Base-by-base conservation (phyloP, 768 basidiomycete genomes). In the Tulasnella sp. region DNA sequence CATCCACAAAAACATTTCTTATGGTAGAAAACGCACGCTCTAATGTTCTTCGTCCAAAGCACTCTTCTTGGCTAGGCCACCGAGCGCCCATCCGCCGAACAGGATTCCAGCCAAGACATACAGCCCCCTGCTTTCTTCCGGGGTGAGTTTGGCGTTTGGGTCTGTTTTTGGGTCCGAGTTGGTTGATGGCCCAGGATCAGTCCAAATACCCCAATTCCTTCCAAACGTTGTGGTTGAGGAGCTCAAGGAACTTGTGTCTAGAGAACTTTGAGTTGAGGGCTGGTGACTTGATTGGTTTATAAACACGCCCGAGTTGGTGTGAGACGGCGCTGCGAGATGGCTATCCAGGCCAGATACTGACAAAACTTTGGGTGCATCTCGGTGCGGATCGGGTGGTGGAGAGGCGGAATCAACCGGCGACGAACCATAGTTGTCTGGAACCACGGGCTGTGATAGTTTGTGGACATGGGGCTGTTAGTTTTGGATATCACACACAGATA, bases 361-460 rank as follows among this genome's bases (percentile, higher is more conserved):
- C 36, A 77, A 67, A 56, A 82, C 67, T 64, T 78, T 79, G 40
- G 77, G 78, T 19, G 57, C 64, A 9, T 64, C 58, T 11, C 54
- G 61, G 61, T 31, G 69, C 61, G 6, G 58, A 53, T n/a, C 60
- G 58, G 19, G 53, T 34, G 66, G 67, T 58, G 29, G 49, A 58
- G 61, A 34, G 39, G 67, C 39, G 41, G 68, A 63, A 62, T 74
- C 67, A 41, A 69, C 61, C 11, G 67, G 68, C n/a, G 73, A 72
- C 0, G 80, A 76, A 37, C 74, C 69, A 75, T 77, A 82, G 62
- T 79, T 74, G 70, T 83, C 81, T 32, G 75, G 76, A 1, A 75
- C 65, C 65, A 75, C 77, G 8, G 83, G 82, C 82, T 84, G 63
- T 12, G 25, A 45, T 21, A 37, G 23, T 50, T 34, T 3, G 36